A percentile compares a stretch with the other conserved stretches of the same genome.
Evolutionary conservation across 345 rosid species (phyloP).

Genomic region (Isatis tinctoria): DNA sequence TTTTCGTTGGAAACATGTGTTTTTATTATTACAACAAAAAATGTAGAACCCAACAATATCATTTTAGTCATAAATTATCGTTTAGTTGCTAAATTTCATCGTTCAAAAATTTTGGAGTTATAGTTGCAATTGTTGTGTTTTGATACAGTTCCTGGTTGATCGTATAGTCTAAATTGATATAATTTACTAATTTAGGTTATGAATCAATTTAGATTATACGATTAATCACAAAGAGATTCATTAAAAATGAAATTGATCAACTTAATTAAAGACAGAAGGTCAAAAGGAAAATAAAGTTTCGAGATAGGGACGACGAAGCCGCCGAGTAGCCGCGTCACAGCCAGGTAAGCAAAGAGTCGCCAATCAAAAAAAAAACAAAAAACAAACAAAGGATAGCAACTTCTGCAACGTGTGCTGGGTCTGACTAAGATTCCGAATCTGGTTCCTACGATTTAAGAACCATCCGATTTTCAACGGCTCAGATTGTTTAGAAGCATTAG

Average conservation of each 20-base stretch:
- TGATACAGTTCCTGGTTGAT: neutral
- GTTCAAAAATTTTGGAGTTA: neutral
- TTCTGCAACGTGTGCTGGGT: conserved; percentile 2
- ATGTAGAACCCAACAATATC: neutral
- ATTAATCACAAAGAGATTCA: neutral
- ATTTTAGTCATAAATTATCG: neutral
- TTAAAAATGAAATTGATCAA: neutral
- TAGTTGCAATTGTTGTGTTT: neutral
- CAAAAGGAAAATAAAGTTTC: neutral
- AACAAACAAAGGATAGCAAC: neutral
- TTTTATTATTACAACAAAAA: neutral
- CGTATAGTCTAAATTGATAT: neutral
- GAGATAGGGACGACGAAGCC: conserved; percentile 4
- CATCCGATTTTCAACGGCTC: conserved; percentile 24
- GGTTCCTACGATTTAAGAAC: conserved; percentile 25
- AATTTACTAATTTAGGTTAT: neutral
- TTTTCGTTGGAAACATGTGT: neutral
- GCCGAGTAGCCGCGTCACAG: conserved; percentile 34
- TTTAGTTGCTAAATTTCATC: neutral
- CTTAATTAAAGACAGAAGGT: neutral
- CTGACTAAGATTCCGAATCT: conserved; percentile 13
- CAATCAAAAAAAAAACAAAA: neutral
- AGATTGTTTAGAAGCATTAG: neutral
- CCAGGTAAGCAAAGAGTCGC: conserved; percentile 30
- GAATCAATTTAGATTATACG: neutral